These are phyloP conservation scores for Aspergillus pseudoterreus DNA, from an alignment of 2,329 filamentous ascomycete genomes.

Conservation along the genomic window DNA sequence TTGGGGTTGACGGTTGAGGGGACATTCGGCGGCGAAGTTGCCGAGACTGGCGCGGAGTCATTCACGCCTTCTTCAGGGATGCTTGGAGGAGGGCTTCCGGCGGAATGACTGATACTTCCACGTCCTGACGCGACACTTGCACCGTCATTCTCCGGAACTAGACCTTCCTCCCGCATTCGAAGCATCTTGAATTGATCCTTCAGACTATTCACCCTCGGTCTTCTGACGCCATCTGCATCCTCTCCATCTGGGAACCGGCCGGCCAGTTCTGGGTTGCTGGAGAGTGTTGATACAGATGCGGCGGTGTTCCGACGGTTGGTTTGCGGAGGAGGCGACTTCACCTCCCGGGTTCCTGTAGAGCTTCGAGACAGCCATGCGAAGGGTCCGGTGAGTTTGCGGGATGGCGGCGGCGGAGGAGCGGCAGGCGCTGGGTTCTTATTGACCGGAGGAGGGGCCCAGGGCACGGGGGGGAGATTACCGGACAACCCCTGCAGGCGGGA, in stretches of 20 bases:
- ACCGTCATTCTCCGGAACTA: constrained; percentile 55
- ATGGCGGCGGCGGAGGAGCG: constrained; percentile 37
- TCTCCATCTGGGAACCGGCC: constrained; percentile 67
- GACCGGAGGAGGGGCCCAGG: constrained; percentile 61
- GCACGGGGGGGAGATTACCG: constrained; percentile 67
- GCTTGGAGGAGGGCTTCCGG: constrained; percentile 48
- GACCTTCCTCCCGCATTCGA: constrained; percentile 69
- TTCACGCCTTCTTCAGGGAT: constrained; percentile 46
- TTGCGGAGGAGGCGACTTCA: constrained; percentile 51
- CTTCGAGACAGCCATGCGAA: constrained; percentile 79
- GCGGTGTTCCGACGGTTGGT: constrained; percentile 66
- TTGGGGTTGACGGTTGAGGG: constrained; percentile 64
- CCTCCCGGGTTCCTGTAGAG: constrained; percentile 53
- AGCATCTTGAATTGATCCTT: constrained; percentile 77
- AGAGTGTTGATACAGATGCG: constrained; percentile 73
- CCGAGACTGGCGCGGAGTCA: constrained; percentile 27
- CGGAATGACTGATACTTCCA: constrained; percentile 38
- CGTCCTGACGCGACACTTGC: constrained; percentile 47
- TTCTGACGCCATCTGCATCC: constrained; percentile 52
- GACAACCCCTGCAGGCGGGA: constrained; percentile 58
- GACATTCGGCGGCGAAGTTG: constrained; percentile 44
- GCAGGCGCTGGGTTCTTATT: constrained; percentile 36
- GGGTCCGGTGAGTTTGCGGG: constrained; percentile 78
- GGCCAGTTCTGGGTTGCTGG: constrained; percentile 76
- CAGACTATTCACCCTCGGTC: constrained; percentile 59